These are phyloP conservation scores for Phytophthora fragariaefolia DNA, from an alignment of 352 stramenopile genomes.

Conservation along the genomic window DNA sequence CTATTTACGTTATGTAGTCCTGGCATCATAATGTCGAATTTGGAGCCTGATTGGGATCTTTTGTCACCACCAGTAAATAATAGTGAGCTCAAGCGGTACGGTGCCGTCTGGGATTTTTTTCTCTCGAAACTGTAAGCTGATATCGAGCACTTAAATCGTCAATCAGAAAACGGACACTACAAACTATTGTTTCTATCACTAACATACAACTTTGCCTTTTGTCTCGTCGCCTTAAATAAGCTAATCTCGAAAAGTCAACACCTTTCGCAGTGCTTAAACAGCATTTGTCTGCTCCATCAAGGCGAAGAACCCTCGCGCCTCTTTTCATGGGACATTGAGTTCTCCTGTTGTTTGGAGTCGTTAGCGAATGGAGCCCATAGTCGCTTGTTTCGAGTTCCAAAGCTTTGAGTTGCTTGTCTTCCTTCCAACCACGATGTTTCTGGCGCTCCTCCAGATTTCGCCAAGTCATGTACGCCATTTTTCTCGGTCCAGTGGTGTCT, in stretches of 20 bases:
- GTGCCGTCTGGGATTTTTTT: too few species aligned
- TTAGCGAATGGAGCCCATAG: slow-evolving; percentile 59
- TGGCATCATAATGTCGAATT: too few species aligned
- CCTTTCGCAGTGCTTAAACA: slow-evolving; percentile 53
- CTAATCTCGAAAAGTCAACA: slow-evolving; percentile 46
- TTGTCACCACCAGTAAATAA: too few species aligned
- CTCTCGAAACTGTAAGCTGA: too few species aligned
- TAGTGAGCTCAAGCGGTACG: too few species aligned
- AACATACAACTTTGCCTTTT: neutral
- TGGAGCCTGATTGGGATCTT: too few species aligned
- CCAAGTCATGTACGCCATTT: slow-evolving; percentile 57
- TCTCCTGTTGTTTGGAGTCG: slow-evolving; percentile 49
- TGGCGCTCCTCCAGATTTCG: slow-evolving; percentile 51
- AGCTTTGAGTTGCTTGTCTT: slow-evolving; percentile 35
- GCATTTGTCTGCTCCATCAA: slow-evolving; percentile 76
- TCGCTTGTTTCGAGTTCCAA: slow-evolving; percentile 41
- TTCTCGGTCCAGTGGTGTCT: slow-evolving; percentile 16
- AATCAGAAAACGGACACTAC: too few species aligned
- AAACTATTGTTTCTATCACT: too few species aligned
- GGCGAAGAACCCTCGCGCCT: slow-evolving; percentile 56
- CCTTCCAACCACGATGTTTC: slow-evolving; percentile 47
- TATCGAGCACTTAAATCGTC: too few species aligned
- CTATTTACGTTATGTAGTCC: too few species aligned
- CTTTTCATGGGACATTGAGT: slow-evolving; percentile 77
- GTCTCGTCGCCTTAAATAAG: slow-evolving; percentile 12